A percentile compares a stretch with the other conserved stretches of the same genome.
phyloP scores from a whole-genome alignment of 1,139 yeast species.

The Saccharomyces pastorianus region DNA sequence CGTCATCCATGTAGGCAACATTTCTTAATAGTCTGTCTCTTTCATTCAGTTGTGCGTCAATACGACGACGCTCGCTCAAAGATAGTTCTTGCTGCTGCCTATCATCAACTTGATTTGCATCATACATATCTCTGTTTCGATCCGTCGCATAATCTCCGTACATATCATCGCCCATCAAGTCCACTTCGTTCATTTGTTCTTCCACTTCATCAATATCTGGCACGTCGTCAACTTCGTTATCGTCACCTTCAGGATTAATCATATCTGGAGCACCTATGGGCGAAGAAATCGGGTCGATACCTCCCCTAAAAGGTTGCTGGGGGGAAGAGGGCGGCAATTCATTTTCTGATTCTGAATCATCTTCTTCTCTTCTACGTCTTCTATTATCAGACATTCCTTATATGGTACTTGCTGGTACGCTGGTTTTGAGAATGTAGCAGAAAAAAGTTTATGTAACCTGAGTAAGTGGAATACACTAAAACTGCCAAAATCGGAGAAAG shows the following conservation, averaged over 20 bases:
- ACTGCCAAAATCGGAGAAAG: too few species aligned
- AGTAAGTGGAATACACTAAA: too few species aligned
- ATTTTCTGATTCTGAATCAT: slow-evolving; percentile 17
- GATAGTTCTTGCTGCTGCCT: slow-evolving; percentile 66
- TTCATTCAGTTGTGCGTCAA: slow-evolving; percentile 69
- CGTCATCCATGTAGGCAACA: slow-evolving; percentile 57
- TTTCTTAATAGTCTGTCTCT: slow-evolving; percentile 57
- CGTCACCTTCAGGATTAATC: slow-evolving; percentile 55
- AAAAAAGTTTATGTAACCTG: too few species aligned
- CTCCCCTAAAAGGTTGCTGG: slow-evolving; percentile 18
- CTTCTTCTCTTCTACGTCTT: slow-evolving; percentile 31
- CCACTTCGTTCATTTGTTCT: slow-evolving; percentile 70
- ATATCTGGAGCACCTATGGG: slow-evolving; percentile 44
- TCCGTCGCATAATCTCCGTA: slow-evolving; percentile 65
- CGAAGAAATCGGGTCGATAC: slow-evolving; percentile 38
- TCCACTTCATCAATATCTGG: slow-evolving; percentile 67
- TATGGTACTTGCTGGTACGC: slow-evolving; percentile 1
- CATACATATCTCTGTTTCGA: slow-evolving; percentile 65
- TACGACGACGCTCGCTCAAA: slow-evolving; percentile 64
- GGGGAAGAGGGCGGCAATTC: slow-evolving; percentile 30
- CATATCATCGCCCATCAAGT: slow-evolving; percentile 78
- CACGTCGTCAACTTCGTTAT: slow-evolving; percentile 42
- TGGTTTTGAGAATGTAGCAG: too few species aligned
- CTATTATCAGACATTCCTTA: slow-evolving; percentile 22
- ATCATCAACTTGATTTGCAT: slow-evolving; percentile 65